phyloP scores from a whole-genome alignment of 2,329 filamentous ascomycete species.

The Chaetomiaceae sp. region DNA sequence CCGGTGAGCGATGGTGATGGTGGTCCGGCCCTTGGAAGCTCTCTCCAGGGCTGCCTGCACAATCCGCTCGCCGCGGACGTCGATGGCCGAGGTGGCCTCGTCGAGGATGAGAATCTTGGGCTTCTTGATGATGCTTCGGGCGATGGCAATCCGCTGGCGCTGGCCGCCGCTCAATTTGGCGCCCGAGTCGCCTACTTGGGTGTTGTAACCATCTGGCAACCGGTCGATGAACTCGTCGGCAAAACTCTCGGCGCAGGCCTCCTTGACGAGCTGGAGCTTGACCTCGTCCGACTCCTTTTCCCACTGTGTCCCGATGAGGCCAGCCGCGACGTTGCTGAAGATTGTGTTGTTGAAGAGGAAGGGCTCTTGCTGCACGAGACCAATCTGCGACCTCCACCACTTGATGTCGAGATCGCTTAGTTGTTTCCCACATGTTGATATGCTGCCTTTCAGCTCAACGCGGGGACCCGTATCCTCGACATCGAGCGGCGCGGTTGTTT shows the following conservation, averaged over 20 bases:
- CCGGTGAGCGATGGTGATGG: constrained; percentile 71
- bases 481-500: constrained; percentile 30
- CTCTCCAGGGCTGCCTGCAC: constrained; percentile 64
- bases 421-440: constrained; percentile 49
- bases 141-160: constrained; percentile 66
- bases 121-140: constrained; percentile 60
- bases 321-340: constrained; percentile 50
- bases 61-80: constrained; percentile 50
- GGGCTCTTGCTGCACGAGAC: constrained; percentile 38
- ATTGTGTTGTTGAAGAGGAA: constrained; percentile 45
- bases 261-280: constrained; percentile 53
- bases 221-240: constrained; percentile 64
- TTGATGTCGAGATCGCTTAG: constrained; percentile 57
- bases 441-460: constrained; percentile 46
- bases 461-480: constrained; percentile 32
- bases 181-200: constrained; percentile 70
- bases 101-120: constrained; percentile 65
- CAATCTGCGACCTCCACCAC: constrained; percentile 51
- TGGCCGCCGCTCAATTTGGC: constrained; percentile 74
- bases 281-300: constrained; percentile 35
- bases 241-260: constrained; percentile 63
- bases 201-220: constrained; percentile 62
- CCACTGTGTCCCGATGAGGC: constrained; percentile 40
- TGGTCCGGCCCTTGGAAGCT: constrained; percentile 56
- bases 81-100: constrained; percentile 67